Evolutionary conservation across 371 early-diverging fungal species (phyloP).

Genomic region (Circinella minor): DNA sequence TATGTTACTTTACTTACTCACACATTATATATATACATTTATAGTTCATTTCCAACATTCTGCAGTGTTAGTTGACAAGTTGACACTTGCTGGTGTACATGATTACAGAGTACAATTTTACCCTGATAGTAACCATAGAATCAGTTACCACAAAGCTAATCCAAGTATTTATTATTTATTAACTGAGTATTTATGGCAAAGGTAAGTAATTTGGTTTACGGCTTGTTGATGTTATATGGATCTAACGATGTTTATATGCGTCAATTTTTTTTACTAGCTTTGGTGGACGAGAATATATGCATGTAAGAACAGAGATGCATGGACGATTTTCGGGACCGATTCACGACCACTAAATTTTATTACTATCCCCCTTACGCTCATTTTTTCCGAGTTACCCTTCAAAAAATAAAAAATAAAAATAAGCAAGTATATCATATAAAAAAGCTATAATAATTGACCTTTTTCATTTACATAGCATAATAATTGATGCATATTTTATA

Average conservation of each 20-base stretch:
- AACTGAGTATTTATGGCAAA: conserved; percentile 52
- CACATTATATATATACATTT: conserved; percentile 11
- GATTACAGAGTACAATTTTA: conserved; percentile 84
- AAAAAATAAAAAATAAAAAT: too few species aligned
- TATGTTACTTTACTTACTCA: not conserved
- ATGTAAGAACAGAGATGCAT: conserved; percentile 33
- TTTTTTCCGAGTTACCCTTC: too few species aligned
- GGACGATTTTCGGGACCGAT: conserved; percentile 28
- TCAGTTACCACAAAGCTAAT: conserved; percentile 71
- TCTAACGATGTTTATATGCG: too few species aligned
- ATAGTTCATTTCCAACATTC: conserved; percentile 73
- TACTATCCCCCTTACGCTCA: too few species aligned
- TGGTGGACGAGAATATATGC: conserved; percentile 51
- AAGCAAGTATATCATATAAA: too few species aligned
- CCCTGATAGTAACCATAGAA: conserved; percentile 93
- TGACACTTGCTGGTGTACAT: conserved; percentile 63
- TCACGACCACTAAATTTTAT: conserved; percentile 3
- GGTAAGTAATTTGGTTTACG: conserved; percentile 19
- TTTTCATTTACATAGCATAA: too few species aligned
- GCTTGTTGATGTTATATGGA: too few species aligned
- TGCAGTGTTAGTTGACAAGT: conserved; percentile 63
- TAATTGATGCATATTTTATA: too few species aligned
- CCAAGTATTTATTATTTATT: conserved; percentile 60
- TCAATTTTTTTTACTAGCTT: conserved; percentile 25
- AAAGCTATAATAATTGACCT: too few species aligned